Conservation (phyloP, 176 grass and related monocot species). For the Avena sativa region DNA sequence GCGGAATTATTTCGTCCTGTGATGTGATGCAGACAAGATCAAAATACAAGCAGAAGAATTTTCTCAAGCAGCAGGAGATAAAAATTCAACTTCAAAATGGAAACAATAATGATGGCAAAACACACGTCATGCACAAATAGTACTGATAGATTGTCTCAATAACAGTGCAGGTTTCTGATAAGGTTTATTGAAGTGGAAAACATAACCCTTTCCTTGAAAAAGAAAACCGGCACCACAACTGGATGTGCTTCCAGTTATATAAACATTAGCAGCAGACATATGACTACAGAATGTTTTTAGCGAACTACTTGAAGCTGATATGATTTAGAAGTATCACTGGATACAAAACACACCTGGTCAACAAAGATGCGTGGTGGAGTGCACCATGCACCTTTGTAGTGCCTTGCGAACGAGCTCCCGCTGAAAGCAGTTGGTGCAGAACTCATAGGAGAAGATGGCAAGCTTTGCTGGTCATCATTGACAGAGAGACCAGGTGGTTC, state of each 20-base stretch:
- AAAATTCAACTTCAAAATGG: conserved; percentile 16
- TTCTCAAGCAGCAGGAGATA: background rate
- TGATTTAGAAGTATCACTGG: background rate
- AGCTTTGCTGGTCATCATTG: conserved; percentile 72
- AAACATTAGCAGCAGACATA: conserved; percentile 17
- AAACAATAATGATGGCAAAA: background rate
- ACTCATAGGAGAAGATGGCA: conserved; percentile 85
- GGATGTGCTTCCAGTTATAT: conserved; percentile 13
- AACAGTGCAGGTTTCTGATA: conserved; percentile 24
- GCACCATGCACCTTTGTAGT: conserved; percentile 98
- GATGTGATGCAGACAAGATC: conserved; percentile 33
- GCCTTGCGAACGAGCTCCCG: conserved; percentile 80
- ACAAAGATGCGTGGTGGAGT: conserved; percentile 96
- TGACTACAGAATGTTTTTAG: background rate
- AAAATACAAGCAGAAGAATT: conserved; percentile 34
- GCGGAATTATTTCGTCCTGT: conserved; percentile 94
- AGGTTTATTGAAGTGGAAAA: conserved; percentile 40
- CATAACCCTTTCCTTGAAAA: background rate
- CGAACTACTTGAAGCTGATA: conserved; percentile 24
- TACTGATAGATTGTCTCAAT: conserved; percentile 20
- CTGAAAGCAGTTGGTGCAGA: conserved; percentile 95
- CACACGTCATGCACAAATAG: conserved; percentile 36
- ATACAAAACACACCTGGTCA: conserved; percentile 63
- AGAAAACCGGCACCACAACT: conserved; percentile 11
- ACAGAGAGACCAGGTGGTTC: conserved; percentile 73